Evolutionary conservation across 495 filamentous ascomycete species (phyloP).

Genomic region (Aspergillus asperescens): DNA sequence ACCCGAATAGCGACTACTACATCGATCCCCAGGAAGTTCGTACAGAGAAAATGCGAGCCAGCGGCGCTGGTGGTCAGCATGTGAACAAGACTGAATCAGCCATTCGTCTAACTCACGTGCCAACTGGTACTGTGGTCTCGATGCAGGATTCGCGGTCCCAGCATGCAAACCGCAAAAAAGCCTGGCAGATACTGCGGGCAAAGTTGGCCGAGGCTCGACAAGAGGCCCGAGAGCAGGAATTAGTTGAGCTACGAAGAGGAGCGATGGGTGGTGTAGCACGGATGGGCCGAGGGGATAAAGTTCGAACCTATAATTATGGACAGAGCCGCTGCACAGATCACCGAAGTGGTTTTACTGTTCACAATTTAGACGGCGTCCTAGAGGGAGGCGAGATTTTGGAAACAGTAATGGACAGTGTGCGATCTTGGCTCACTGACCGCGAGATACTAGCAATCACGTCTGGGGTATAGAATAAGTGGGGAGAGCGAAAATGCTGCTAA

Average conservation of each 20-base stretch:
- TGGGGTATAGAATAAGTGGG: slow-evolving; percentile 36
- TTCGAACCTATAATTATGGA: slow-evolving; percentile 90
- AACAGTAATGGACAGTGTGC: slow-evolving; percentile 74
- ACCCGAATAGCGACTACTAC: slow-evolving; percentile 87
- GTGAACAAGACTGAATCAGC: slow-evolving; percentile 98
- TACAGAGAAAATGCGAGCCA: slow-evolving; percentile 83
- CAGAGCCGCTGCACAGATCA: slow-evolving; percentile 96
- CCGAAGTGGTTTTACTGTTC: slow-evolving; percentile 72
- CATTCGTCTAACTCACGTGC: slow-evolving; percentile 86
- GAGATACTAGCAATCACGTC: slow-evolving; percentile 67
- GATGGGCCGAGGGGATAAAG: slow-evolving; percentile 86
- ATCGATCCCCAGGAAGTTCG: slow-evolving; percentile 81
- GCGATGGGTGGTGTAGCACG: slow-evolving; percentile 69
- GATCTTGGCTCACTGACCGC: slow-evolving; percentile 67
- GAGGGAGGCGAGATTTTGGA: slow-evolving; percentile 66
- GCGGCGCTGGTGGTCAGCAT: slow-evolving; percentile 92
- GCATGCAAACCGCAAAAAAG: slow-evolving; percentile 75
- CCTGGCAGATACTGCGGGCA: slow-evolving; percentile 80
- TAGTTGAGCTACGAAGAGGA: slow-evolving; percentile 64
- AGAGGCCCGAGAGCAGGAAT: slow-evolving; percentile 80
- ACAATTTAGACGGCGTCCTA: slow-evolving; percentile 78
- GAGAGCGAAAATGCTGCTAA: slow-evolving; percentile 14
- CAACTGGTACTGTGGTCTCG: slow-evolving; percentile 75
- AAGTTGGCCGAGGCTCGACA: slow-evolving; percentile 74
- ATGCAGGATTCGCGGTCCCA: slow-evolving; percentile 95